These are phyloP conservation scores for Lyophyllum shimeji DNA, from an alignment of 768 basidiomycete genomes.

Conservation along the genomic window DNA sequence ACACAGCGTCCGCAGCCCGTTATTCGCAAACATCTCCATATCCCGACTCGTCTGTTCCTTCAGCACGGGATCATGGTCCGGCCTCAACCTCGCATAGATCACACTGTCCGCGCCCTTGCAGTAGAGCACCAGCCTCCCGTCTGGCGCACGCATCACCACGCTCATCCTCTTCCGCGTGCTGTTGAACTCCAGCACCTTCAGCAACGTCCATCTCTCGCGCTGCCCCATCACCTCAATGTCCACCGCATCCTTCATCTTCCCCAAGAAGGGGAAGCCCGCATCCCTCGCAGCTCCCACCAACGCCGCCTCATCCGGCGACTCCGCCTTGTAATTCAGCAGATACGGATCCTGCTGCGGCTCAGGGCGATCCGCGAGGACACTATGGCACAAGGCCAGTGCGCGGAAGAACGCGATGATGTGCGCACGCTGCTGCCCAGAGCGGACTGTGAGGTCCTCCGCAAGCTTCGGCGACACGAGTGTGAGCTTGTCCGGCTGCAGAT, in stretches of 20 bases:
- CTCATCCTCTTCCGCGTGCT: slow-evolving; percentile 95
- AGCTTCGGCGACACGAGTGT: slow-evolving; percentile 88
- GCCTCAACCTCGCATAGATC: slow-evolving; percentile 83
- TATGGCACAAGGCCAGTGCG: slow-evolving; percentile 93
- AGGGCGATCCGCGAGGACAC: slow-evolving; percentile 79
- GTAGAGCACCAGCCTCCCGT: slow-evolving; percentile 80
- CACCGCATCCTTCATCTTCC: slow-evolving; percentile 67
- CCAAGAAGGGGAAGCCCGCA: slow-evolving; percentile 88
- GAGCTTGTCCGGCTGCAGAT: slow-evolving; percentile 74
- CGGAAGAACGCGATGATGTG: slow-evolving; percentile 87
- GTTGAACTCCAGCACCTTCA: slow-evolving; percentile 92
- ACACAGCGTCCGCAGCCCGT: slow-evolving; percentile 87
- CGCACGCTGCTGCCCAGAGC: slow-evolving; percentile 53
- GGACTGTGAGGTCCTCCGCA: slow-evolving; percentile 73
- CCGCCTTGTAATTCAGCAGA: slow-evolving; percentile 87
- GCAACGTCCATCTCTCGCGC: slow-evolving; percentile 72
- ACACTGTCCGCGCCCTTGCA: slow-evolving; percentile 98
- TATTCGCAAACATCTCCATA: slow-evolving; percentile 94
- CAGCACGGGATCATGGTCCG: slow-evolving; percentile 68
- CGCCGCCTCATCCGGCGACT: slow-evolving; percentile 94
- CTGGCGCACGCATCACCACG: slow-evolving; percentile 82
- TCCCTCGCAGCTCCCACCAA: slow-evolving; percentile 91
- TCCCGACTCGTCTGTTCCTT: slow-evolving; percentile 82
- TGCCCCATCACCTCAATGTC: slow-evolving; percentile 94
- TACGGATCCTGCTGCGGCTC: slow-evolving; percentile 62